Evolutionary conservation across 495 filamentous ascomycete genomes (phyloP), one percentile per base, ranked within the genome.

Genomic region (Aspergillus coremiiformis): DNA sequence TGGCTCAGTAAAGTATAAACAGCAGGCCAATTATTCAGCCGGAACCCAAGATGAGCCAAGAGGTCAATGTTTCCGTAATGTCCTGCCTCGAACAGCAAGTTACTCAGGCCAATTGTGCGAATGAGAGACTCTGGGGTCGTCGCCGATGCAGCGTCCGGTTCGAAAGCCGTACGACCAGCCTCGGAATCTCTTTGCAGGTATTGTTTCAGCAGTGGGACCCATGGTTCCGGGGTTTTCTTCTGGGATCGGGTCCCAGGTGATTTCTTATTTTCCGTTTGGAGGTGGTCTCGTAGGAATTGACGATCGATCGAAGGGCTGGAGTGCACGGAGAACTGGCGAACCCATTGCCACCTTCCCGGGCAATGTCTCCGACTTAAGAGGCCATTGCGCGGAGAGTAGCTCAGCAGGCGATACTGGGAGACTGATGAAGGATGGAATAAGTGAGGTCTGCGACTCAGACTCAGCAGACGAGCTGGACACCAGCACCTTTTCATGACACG

Each of bases 401-500:
- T 33, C 14, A 39, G 29, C 15, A 39, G 6, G 20, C 32, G 44
- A 57, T 7, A 22, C 26, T 20, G 57, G 55, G 27, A 47, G 29
- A 44, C 41, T 24, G 32, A 23, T 6, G 42, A 22, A 39, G 54
- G 17, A 35, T 42, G 51, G 15, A 59, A 51, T 32, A 35, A 52
- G 39, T 33, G 49, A 53, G 44, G 51, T 56, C 64, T 60, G 55
- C 64, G 64, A 59, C 64, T 61, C 57, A 64, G 61, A 64, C 61
- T 61, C 53, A 65, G 58, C 59, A 69, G 64, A 58, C 59, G 65
- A 57, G 67, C 60, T 67, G 68, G 49, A 54, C 60, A 46, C 50
- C 71, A 62, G 60, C 62, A 70, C 65, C 60, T 62, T 68, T 66
- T 73, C 73, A 76, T 76, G 73, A 69, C 70, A 70, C 65, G 64